A percentile compares a stretch with the other conserved stretches of the same genome.
Evolutionary conservation across 768 basidiomycete genomes (phyloP).

Genomic region (Phylloporus arenicola): DNA sequence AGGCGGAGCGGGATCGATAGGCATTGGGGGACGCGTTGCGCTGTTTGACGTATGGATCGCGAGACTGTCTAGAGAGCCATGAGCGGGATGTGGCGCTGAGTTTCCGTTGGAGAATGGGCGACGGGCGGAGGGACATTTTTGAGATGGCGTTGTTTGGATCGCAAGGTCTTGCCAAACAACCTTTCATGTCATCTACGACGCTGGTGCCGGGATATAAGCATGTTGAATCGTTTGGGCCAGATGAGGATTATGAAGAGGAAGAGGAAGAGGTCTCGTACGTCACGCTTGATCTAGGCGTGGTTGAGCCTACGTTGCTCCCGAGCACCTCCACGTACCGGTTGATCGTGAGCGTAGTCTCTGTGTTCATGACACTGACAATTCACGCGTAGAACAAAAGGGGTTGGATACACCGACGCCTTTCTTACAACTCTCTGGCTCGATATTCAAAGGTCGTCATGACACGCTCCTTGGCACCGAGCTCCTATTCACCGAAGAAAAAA

Average conservation of each 20-base stretch:
- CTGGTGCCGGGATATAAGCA: conserved; percentile 60
- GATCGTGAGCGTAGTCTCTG: conserved; percentile 47
- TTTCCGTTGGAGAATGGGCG: conserved; percentile 25
- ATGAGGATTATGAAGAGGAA: conserved; percentile 59
- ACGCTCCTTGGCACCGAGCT: conserved; percentile 70
- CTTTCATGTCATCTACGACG: conserved; percentile 14
- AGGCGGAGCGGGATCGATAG: conserved; percentile 85
- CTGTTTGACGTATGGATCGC: conserved; percentile 66
- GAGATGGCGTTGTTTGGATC: conserved; percentile 25
- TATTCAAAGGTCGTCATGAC: conserved; percentile 67
- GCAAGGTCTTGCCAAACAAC: conserved; percentile 20
- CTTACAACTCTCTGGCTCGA: conserved; percentile 69
- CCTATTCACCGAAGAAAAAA: conserved; percentile 65
- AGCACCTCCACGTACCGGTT: conserved; percentile 65
- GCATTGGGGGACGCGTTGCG: conserved; percentile 40
- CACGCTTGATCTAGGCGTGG: conserved; percentile 64
- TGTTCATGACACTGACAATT: background rate
- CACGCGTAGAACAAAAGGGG: conserved; percentile 41
- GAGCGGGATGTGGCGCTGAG: conserved; percentile 40
- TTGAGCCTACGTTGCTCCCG: conserved; percentile 72
- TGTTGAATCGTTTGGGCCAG: conserved; percentile 61
- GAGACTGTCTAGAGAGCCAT: conserved; percentile 67
- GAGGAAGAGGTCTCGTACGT: conserved; percentile 57
- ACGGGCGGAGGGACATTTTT: conserved; percentile 36
- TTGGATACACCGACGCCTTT: conserved; percentile 74